A percentile compares a stretch with the other conserved stretches of the same genome.
Conservation (phyloP, 148 eudicot genomes). For the Cornus suecica region DNA sequence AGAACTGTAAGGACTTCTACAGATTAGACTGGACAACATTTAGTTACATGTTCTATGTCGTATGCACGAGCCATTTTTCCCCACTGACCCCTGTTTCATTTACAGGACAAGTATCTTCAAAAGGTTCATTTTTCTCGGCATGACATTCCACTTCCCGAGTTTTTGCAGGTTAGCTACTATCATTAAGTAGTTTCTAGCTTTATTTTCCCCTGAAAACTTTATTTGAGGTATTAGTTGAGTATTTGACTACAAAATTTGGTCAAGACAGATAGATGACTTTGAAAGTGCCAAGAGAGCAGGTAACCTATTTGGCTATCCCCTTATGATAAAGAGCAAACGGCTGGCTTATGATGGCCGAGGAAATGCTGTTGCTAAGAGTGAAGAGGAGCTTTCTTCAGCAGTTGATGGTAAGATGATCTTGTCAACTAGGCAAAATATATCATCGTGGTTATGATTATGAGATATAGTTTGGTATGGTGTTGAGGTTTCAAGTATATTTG, state of each 20-base stretch:
- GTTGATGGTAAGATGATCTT: slow-evolving; percentile 49
- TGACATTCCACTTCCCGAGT: slow-evolving; percentile 80
- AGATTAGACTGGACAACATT: neutral
- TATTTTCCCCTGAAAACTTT: neutral
- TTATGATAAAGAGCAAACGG: slow-evolving; percentile 87
- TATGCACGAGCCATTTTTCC: neutral
- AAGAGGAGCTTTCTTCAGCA: slow-evolving; percentile 70
- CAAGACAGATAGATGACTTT: slow-evolving; percentile 63
- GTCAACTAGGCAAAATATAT: neutral
- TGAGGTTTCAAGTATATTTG: neutral
- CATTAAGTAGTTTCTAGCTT: neutral
- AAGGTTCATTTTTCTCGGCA: slow-evolving; percentile 78
- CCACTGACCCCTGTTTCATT: neutral
- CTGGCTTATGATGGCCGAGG: slow-evolving; percentile 99
- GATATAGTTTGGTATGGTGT: no score
- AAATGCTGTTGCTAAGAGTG: slow-evolving; percentile 86
- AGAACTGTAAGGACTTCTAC: neutral
- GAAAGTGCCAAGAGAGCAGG: slow-evolving; percentile 80
- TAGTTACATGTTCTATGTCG: neutral
- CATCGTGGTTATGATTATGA: no score
- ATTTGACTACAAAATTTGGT: slow-evolving; percentile 2
- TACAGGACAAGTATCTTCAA: slow-evolving; percentile 93
- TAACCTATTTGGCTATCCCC: slow-evolving; percentile 76
- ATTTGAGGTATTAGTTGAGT: neutral
- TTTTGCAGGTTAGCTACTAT: slow-evolving; percentile 63